These are phyloP conservation scores for Corrigiola litoralis DNA, from an alignment of 179 eudicot species.

Conservation along the genomic window DNA sequence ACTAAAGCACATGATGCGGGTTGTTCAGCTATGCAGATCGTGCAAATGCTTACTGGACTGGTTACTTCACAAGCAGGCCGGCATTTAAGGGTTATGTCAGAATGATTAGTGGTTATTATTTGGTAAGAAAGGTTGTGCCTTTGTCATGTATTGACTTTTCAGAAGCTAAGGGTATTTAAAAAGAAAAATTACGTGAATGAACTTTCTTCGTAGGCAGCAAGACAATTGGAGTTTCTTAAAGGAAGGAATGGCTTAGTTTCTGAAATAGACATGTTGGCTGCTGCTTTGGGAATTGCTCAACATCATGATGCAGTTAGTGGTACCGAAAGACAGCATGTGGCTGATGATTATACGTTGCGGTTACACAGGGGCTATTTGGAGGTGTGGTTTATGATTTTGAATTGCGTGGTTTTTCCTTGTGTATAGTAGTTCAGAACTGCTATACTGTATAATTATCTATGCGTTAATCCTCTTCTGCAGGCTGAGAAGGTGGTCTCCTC, in stretches of 20 bases:
- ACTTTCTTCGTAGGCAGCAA: conserved; percentile 66
- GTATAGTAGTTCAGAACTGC: background rate
- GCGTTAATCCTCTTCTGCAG: conserved; percentile 32
- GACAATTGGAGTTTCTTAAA: conserved; percentile 71
- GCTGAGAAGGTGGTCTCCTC: conserved; percentile 80
- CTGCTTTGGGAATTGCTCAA: conserved; percentile 89
- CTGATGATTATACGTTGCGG: conserved; percentile 80
- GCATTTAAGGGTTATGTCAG: conserved; percentile 84
- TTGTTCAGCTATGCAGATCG: conserved; percentile 77
- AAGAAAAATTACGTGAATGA: too few species aligned
- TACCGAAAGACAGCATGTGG: conserved; percentile 83
- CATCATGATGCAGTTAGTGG: conserved; percentile 98
- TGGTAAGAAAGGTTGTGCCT: conserved; percentile 40
- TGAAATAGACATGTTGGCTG: conserved; percentile 61
- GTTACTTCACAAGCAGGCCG: conserved; percentile 95
- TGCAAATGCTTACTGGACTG: conserved; percentile 93
- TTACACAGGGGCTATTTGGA: conserved; percentile 67
- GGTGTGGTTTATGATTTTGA: conserved; percentile 33
- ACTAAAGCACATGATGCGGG: conserved; percentile 12
- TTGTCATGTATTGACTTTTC: background rate
- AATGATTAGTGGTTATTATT: conserved; percentile 68
- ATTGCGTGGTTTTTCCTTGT: background rate
- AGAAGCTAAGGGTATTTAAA: background rate
- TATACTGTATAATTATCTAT: background rate
- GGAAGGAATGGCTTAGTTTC: conserved; percentile 64